These are phyloP conservation scores for Platanthera zijinensis DNA, from an alignment of 106 monocot species.

Conservation along the genomic window DNA sequence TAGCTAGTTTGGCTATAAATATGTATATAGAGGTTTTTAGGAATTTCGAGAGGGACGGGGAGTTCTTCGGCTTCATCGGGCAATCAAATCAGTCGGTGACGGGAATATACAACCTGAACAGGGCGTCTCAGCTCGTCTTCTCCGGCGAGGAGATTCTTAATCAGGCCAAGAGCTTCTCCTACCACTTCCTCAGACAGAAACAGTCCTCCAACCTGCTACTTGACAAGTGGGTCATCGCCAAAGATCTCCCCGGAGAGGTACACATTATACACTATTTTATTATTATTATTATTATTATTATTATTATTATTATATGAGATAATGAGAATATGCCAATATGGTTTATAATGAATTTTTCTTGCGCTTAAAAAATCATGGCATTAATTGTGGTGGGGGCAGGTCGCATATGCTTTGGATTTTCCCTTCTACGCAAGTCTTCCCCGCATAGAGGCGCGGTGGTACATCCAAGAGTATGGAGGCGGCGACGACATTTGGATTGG, in stretches of 20 bases:
- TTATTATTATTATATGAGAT: not conserved
- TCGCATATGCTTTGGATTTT: slow-evolving; percentile 75
- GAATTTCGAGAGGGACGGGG: slow-evolving; percentile 67
- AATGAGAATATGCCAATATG: not conserved
- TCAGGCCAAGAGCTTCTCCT: slow-evolving; percentile 53
- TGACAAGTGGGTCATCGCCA: slow-evolving; percentile 96
- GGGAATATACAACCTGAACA: slow-evolving; percentile 85
- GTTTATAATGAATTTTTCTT: not conserved
- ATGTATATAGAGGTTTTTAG: slow-evolving; percentile 49
- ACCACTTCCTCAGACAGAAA: slow-evolving; percentile 50
- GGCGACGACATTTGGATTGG: slow-evolving; percentile 85
- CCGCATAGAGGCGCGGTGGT: slow-evolving; percentile 69
- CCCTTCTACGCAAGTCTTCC: slow-evolving; percentile 82
- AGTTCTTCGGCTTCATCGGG: slow-evolving; percentile 85
- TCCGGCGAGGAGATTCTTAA: slow-evolving; percentile 58
- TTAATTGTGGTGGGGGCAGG: slow-evolving; percentile 24
- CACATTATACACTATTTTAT: not conserved
- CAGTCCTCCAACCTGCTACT: slow-evolving; percentile 33
- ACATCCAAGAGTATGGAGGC: slow-evolving; percentile 83
- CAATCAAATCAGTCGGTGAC: slow-evolving; percentile 88
- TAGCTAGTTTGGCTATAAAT: no score
- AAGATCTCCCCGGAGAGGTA: slow-evolving; percentile 96
- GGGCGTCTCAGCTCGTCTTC: slow-evolving; percentile 65
- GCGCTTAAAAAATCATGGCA: not conserved
- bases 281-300: no score